Base-by-base conservation (phyloP, 768 basidiomycete genomes). In the Austroboletus festivus region DNA sequence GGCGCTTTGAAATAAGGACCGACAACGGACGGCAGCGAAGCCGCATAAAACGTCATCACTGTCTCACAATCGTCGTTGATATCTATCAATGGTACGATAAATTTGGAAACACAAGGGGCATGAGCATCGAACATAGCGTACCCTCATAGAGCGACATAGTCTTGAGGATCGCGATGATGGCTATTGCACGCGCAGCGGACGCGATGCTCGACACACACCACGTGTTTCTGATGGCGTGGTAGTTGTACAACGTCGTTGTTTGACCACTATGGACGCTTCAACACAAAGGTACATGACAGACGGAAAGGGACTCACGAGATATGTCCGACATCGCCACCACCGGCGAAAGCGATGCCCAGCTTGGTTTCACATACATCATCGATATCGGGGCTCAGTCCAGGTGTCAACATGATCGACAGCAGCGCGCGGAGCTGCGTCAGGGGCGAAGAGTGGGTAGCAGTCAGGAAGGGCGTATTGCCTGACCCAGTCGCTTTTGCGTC, bases 31-130 rank as follows among this genome's bases (percentile, higher is more conserved):
- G 79, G 74, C 23, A 97, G 71, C 2, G 88, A 84, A 1, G 85
- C 78, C 0, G 85, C 77, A 64, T 93, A 96, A 63, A 89, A 95
- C 0, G 85, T 77, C 51, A 88, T 84, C 19, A 90, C 80, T 1
- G 85, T 83, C 52, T 80, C 85, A 15, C 85, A 85, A 23, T 74
- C 75, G 44, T 85, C 82, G 44, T 83, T 77, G 5, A 82, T 72
- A 33, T 89, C 92, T 92, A 53, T 0, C 5, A 21, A 44, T 9
- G 10, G 13, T 9, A 33, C 38, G 52, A 55, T 28, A 6, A 28
- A 28, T 12, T n/a, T n/a, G n/a, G n/a, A n/a, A n/a, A 28, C 5
- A 12, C 12, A 28, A 28, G 12, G 28, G 12, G 12, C 12, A 7
- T 21, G 45, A 3, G 33, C 6, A 20, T 9, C 30, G 15, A 24